A percentile compares a stretch with the other conserved stretches of the same genome.
Conservation (phyloP, 2,329 filamentous ascomycete genomes). For the Pestalotiopsis sp. region DNA sequence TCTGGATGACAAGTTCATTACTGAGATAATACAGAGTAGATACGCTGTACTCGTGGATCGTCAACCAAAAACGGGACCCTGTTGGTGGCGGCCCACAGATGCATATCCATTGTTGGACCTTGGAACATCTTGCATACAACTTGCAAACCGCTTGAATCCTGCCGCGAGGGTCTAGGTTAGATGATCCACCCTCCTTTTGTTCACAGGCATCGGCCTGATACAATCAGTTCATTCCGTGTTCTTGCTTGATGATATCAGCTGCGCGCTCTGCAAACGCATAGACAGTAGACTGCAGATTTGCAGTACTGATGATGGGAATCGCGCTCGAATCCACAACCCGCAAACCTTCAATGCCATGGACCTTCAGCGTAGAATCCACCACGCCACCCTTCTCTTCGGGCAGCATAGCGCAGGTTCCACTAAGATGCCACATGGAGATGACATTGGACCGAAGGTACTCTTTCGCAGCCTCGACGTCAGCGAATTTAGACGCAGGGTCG, state of each 20-base stretch:
- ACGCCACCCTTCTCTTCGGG: background rate
- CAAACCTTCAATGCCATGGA: background rate
- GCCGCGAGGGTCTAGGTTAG: no score
- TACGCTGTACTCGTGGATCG: no score
- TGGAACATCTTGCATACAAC: no score
- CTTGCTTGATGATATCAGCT: background rate
- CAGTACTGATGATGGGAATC: background rate
- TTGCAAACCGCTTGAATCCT: no score
- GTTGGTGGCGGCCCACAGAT: no score
- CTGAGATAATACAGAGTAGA: no score
- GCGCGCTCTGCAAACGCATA: conserved; percentile 3
- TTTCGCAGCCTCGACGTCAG: background rate
- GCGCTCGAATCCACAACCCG: background rate
- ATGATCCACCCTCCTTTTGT: no score
- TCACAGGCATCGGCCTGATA: no score
- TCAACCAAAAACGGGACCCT: no score
- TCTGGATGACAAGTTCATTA: no score
- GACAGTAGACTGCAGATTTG: background rate
- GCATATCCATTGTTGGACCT: no score
- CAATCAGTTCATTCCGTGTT: no score
- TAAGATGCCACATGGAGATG: background rate
- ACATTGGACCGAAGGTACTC: background rate
- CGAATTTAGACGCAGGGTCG: conserved; percentile 36
- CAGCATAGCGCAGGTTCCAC: background rate
- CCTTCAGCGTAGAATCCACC: background rate